These are phyloP conservation scores for Lasiosphaeria miniovina DNA, from an alignment of 495 filamentous ascomycete genomes.

Conservation along the genomic window DNA sequence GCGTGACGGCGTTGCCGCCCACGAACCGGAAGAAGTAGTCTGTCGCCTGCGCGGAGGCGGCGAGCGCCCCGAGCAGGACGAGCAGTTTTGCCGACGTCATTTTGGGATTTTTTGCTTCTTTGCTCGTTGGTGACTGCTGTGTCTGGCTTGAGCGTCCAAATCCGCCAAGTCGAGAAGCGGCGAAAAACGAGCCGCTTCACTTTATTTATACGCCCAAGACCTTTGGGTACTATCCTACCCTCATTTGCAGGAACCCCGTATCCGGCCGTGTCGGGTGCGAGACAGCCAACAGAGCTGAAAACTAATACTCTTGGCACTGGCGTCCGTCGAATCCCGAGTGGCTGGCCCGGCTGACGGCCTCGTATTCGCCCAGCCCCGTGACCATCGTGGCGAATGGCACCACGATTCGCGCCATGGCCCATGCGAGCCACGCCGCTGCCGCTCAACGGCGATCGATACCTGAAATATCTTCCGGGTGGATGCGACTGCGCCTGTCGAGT, in stretches of 20 bases:
- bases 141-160: background rate
- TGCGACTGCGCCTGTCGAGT: no score
- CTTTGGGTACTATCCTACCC: no score
- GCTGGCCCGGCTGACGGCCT: background rate
- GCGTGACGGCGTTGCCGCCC: slow-evolving; percentile 14
- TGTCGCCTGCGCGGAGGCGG: background rate
- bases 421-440: no score
- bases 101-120: background rate
- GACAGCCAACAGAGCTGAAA: background rate
- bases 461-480: no score
- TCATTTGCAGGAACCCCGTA: background rate
- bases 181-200: background rate
- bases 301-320: background rate
- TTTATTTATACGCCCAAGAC: background rate
- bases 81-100: slow-evolving; percentile 16
- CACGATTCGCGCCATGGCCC: no score
- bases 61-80: slow-evolving; percentile 3
- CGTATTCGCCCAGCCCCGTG: background rate
- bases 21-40: slow-evolving; percentile 24
- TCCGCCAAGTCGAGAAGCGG: background rate
- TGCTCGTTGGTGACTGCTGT: background rate
- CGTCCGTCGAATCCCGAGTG: background rate
- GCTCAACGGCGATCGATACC: no score
- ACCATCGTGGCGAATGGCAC: background rate
- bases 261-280: background rate